These are phyloP conservation scores for Dactylorhiza incarnata DNA, from an alignment of 106 monocot genomes.

Conservation along the genomic window DNA sequence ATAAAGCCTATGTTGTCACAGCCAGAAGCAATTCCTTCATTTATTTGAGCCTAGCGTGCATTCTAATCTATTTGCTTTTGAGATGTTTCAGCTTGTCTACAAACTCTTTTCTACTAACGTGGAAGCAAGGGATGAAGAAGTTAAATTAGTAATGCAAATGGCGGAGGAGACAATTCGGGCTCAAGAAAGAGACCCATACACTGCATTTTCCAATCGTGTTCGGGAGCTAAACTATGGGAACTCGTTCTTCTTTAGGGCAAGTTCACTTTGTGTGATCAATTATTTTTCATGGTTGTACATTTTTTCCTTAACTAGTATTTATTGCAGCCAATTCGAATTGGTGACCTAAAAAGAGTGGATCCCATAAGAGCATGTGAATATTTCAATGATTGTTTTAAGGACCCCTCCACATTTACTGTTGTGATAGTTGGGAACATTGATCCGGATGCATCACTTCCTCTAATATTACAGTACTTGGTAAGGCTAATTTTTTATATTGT, in stretches of 20 bases:
- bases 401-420: slow-evolving; percentile 93
- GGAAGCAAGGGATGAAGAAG: slow-evolving; percentile 88
- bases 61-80: slow-evolving; percentile 1
- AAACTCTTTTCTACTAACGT: slow-evolving; percentile 91
- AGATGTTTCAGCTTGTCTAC: slow-evolving; percentile 77
- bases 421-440: slow-evolving; percentile 89
- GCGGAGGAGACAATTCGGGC: slow-evolving; percentile 93
- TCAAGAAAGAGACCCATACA: slow-evolving; percentile 98
- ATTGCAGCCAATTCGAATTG: slow-evolving; percentile 78
- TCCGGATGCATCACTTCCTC: slow-evolving; percentile 57
- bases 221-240: slow-evolving; percentile 94
- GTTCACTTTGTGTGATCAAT: slow-evolving; percentile 1
- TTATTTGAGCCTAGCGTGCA: neutral
- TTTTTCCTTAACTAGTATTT: slow-evolving; percentile 14
- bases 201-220: slow-evolving; percentile 87
- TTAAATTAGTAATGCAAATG: slow-evolving; percentile 99
- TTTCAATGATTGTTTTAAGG: slow-evolving; percentile 85
- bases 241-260: slow-evolving; percentile 90
- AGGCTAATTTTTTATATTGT: slow-evolving; percentile 13
- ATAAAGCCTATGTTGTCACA: neutral
- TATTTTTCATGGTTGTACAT: neutral
- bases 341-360: slow-evolving; percentile 86
- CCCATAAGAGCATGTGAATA: slow-evolving; percentile 89
- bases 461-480: slow-evolving; percentile 93
- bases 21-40: neutral